Conservation (phyloP, 2,329 filamentous ascomycete genomes). For the Ilyonectria destructans region DNA sequence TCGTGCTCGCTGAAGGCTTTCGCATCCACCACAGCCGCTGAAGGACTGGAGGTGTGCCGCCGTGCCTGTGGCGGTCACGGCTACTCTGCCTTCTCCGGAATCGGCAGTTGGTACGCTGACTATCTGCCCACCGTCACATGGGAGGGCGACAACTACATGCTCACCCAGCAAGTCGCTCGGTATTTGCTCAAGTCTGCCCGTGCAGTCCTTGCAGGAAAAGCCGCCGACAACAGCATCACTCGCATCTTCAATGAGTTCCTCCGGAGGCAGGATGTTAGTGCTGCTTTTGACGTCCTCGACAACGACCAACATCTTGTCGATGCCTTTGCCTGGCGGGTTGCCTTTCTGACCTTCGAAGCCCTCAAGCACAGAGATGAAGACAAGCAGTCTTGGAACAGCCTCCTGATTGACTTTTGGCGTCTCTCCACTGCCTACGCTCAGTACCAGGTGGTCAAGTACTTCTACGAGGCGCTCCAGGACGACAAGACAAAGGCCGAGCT, state of each 20-base stretch:
- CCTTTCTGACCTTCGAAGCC: conserved; percentile 83
- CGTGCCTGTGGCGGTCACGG: conserved; percentile 85
- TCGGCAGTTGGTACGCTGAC: conserved; percentile 82
- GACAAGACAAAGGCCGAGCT: conserved; percentile 68
- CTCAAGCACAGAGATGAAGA: conserved; percentile 82
- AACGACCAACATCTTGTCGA: conserved; percentile 80
- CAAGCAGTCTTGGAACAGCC: conserved; percentile 84
- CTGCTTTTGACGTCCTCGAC: conserved; percentile 82
- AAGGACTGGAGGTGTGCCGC: conserved; percentile 82
- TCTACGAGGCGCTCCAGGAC: conserved; percentile 64
- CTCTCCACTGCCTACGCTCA: conserved; percentile 83
- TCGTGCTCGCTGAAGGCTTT: conserved; percentile 84
- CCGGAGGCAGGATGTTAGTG: conserved; percentile 77
- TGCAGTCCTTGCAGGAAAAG: conserved; percentile 76
- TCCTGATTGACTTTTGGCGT: conserved; percentile 85
- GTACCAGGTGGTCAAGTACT: conserved; percentile 85
- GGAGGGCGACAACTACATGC: conserved; percentile 89
- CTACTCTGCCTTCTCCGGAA: conserved; percentile 83
- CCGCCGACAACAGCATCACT: conserved; percentile 55
- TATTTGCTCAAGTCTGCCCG: conserved; percentile 85
- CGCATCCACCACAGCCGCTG: conserved; percentile 80
- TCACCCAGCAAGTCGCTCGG: conserved; percentile 84
- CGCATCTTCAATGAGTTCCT: conserved; percentile 78
- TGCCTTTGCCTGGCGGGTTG: conserved; percentile 83
- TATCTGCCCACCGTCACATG: conserved; percentile 80